Conservation (phyloP, 2,329 filamentous ascomycete species). For the Alternaria gansuensis region DNA sequence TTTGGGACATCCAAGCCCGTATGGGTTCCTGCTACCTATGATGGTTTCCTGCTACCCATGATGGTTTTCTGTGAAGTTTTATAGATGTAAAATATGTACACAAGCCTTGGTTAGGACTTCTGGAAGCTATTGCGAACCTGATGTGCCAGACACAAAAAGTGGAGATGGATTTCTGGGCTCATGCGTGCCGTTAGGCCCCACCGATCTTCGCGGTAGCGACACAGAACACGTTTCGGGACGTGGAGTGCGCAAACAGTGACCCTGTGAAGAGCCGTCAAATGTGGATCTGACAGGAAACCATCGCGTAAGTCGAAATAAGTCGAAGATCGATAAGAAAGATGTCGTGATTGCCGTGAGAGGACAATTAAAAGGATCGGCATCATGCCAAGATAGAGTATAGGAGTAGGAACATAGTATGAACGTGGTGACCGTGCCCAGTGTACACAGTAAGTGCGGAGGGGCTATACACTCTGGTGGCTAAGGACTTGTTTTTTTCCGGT, state of each 20-base stretch:
- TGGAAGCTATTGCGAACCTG: not conserved
- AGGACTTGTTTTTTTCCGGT: conserved; percentile 10
- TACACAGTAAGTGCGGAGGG: not conserved
- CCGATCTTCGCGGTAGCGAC: conserved; percentile 6
- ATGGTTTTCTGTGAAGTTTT: not conserved
- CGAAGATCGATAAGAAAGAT: not conserved
- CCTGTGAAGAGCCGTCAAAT: not conserved
- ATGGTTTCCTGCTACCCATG: not conserved
- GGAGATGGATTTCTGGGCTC: not conserved
- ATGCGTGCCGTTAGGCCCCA: conserved; percentile 4
- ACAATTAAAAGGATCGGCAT: not conserved
- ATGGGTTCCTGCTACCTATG: not conserved
- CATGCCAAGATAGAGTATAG: conserved; percentile 8
- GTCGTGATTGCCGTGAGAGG: not conserved
- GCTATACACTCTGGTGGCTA: conserved; percentile 5
- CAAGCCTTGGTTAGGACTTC: not conserved
- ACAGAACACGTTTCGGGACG: conserved; percentile 16
- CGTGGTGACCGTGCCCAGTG: not conserved
- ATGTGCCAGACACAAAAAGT: conserved; percentile 1
- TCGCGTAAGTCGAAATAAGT: not conserved
- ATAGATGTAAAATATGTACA: not conserved
- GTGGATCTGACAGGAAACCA: conserved; percentile 19
- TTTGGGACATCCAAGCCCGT: not conserved
- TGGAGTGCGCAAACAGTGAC: conserved; percentile 3
- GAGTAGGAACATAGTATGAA: conserved; percentile 16